Conservation (phyloP, 768 basidiomycete species). For the Suillus fuscotomentosus region DNA sequence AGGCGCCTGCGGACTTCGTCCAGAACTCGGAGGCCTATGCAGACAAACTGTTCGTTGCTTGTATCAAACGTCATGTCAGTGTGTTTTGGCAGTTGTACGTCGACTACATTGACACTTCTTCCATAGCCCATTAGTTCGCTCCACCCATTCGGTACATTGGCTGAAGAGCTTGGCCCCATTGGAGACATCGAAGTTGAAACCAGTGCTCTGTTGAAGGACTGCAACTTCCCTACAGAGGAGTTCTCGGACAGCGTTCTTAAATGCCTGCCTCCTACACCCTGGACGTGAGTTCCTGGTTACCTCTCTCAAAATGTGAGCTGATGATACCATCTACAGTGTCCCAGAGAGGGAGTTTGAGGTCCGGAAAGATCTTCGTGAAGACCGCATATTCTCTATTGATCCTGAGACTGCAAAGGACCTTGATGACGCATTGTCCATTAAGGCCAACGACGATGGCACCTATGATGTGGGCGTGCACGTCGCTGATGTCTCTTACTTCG, state of each 20-base stretch:
- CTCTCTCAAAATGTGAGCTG: conserved; percentile 2
- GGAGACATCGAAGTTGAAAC: conserved; percentile 99
- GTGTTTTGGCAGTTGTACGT: conserved; percentile 7
- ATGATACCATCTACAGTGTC: conserved; percentile 46
- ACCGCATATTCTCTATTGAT: conserved; percentile 93
- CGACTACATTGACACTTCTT: conserved; percentile 18
- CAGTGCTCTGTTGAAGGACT: conserved; percentile 95
- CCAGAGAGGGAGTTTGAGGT: conserved; percentile 86
- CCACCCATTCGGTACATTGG: conserved; percentile 97
- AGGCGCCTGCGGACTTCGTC: conserved; percentile 94
- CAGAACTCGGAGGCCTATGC: conserved; percentile 91
- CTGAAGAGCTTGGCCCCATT: conserved; percentile 96
- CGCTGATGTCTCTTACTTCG: conserved; percentile 94
- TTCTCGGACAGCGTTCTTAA: conserved; percentile 94
- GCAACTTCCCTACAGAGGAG: conserved; percentile 98
- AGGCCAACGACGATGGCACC: conserved; percentile 86
- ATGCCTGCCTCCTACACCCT: conserved; percentile 93
- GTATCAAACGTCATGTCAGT: conserved; percentile 95
- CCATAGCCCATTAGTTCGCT: conserved; percentile 87
- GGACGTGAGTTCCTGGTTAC: conserved; percentile 57
- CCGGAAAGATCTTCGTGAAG: conserved; percentile 83
- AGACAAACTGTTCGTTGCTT: conserved; percentile 92
- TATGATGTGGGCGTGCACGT: conserved; percentile 95
- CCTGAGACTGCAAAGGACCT: conserved; percentile 87
- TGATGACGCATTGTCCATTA: conserved; percentile 93